Evolutionary conservation across 768 basidiomycete species (phyloP), one percentile per base, ranked within the genome.

Genomic region (Basidioascus undulatus): DNA sequence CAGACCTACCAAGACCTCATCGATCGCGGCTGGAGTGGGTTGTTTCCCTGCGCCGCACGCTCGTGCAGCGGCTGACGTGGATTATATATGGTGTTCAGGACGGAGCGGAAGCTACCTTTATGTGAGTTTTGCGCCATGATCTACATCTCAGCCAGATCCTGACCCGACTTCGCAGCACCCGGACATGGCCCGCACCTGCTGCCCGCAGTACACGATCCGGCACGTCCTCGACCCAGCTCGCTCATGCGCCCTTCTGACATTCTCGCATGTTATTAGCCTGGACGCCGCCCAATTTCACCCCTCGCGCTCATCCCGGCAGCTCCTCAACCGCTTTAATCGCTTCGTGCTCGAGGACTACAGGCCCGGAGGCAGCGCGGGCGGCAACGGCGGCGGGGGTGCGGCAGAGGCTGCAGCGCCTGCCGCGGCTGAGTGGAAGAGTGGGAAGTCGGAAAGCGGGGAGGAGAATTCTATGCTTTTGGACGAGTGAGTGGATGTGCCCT

Each of bases 141-240:
- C 7, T 26, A 33, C 51, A 21, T 57, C 55, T 12, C 60, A 60
- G 0, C 45, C 48, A 15, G 86, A 74, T 59, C 73, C n/a, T n/a
- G n/a, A n/a, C n/a, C n/a, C n/a, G n/a, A n/a, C n/a, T n/a, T n/a
- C 81, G 51, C 94, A 94, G 57, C 82, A 80, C 47, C 86, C 86
- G 4, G 73, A 87, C 56, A 62, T 87, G 57, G 67, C 62, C 46
- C 55, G 59, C 5, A 76, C 83, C 9, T 94, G 89, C 54, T 96
- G 89, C 55, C 82, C 87, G 1, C 79, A 84, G 49, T 89, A 92
- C 54, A 83, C 89, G 3, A 94, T 94, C 56, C 80, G 71, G 83
- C 78, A 49, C 41, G 63, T 55, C 26, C 8, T 10, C 13, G 5
- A 12, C n/a, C 21, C 24, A 10, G 12, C 24, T 20, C 19, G 30